phyloP scores from a whole-genome alignment of 305 asterid genomes.

The Nicotiana rustica region DNA sequence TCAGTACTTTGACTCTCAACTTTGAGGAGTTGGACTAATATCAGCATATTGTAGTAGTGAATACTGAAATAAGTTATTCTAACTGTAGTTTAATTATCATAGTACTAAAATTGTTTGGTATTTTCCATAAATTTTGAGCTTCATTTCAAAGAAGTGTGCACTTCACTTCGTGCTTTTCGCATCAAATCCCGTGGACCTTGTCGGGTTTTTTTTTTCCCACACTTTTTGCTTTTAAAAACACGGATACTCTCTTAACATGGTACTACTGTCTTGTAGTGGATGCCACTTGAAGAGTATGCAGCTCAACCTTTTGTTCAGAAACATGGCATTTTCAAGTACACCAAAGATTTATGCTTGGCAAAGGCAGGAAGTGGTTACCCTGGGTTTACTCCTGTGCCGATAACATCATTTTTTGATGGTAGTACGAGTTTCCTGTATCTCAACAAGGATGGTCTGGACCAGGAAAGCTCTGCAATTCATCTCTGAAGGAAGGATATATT shows the following conservation, averaged over 20 bases:
- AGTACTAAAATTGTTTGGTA: no score
- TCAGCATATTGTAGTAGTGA: no score
- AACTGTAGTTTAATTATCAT: no score
- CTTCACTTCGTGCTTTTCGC: no score
- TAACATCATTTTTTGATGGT: slow-evolving; percentile 49
- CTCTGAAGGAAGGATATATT: slow-evolving; percentile 13
- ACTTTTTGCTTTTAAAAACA: no score
- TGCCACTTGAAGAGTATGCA: slow-evolving; percentile 74
- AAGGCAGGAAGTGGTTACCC: slow-evolving; percentile 56
- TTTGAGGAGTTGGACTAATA: no score
- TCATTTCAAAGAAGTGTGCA: no score
- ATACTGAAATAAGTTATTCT: no score
- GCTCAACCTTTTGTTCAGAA: slow-evolving; percentile 54
- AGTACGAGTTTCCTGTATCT: slow-evolving; percentile 56
- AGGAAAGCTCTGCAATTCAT: slow-evolving; percentile 35
- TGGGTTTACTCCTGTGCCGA: slow-evolving; percentile 61
- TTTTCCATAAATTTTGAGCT: no score
- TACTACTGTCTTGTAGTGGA: slow-evolving; percentile 56
- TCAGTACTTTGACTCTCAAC: no score
- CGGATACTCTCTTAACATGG: neutral
- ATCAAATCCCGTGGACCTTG: no score
- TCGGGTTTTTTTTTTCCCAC: no score
- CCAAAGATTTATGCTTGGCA: slow-evolving; percentile 61
- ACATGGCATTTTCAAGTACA: slow-evolving; percentile 58
- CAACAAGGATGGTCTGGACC: slow-evolving; percentile 56